Percentiles rank a stretch among this genome's conserved stretches.
Conservation (phyloP, 352 stramenopile genomes). For the Blastocystis hominis region DNA sequence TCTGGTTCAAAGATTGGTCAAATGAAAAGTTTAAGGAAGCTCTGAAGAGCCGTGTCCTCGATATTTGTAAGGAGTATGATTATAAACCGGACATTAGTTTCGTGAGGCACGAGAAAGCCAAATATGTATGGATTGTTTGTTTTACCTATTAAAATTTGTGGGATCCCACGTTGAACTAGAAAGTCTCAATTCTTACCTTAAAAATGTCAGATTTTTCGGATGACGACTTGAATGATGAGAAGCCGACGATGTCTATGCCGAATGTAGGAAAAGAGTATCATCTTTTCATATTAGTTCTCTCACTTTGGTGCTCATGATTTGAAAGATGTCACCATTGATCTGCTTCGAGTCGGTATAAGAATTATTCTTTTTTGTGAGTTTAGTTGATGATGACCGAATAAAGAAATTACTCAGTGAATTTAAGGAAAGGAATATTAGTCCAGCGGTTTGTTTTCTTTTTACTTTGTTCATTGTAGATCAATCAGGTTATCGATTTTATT, state of each 20-base stretch:
- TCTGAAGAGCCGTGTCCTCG: conserved; percentile 42
- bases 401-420: background rate
- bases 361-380: background rate
- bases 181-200: background rate
- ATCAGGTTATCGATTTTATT: conserved; percentile 5
- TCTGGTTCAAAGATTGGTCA: conserved; percentile 59
- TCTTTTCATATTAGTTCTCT: background rate
- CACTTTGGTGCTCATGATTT: background rate
- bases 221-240: background rate
- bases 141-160: background rate
- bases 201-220: background rate
- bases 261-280: background rate
- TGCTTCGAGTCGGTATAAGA: background rate
- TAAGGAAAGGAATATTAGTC: conserved; percentile 3
- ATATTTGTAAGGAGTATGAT: conserved; percentile 23
- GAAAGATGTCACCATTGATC: background rate
- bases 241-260: background rate
- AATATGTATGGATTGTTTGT: background rate
- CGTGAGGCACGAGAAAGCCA: background rate
- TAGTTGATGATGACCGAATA: background rate
- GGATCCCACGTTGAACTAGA: background rate
- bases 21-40: conserved; percentile 58
- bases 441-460: background rate
- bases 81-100: background rate
- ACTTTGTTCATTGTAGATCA: background rate